Base-by-base conservation (phyloP, 2,329 filamentous ascomycete species). In the Pyrenochaeta sp. region DNA sequence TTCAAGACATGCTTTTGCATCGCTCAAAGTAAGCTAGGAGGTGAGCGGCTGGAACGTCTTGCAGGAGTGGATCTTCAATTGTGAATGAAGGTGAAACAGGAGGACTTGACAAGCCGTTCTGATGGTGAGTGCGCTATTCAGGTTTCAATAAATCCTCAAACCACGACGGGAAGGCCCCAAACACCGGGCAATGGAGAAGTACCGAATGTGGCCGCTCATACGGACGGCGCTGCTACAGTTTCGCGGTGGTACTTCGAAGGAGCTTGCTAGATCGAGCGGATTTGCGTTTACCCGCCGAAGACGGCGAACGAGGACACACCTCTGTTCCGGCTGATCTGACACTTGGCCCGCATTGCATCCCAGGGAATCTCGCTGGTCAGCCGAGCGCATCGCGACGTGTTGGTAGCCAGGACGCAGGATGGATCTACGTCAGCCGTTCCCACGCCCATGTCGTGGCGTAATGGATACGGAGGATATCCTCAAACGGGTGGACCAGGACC, bases 291-390 rank as follows among this genome's bases (percentile, higher is more conserved):
- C 42, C 51, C 28, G 44, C 32, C 41, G 29, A 41, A 38, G 34
- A 38, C 46, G 51, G 53, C 41, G 47, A 44, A 40, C 47, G 44
- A 48, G 42, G 40, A 24, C 22, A 17, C 20, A 17, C 35, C 40
- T 60, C 45, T 41, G 53, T 56, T 57, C 59, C 62, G 67, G 64
- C 60, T 68, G 64, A 70, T 69, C 63, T 66, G 54, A 67, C 59
- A 59, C 63, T 63, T 68, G 56, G 61, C 61, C 44, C 44, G 44
- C 32, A 41, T 43, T 39, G 39, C 39, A 41, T 42, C 34, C 49
- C 57, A 52, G 52, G 44, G 55, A 53, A 41, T 57, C 37, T 52
- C 52, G 47, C 51, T 51, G 57, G 55, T 61, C 63, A 63, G 58
- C 54, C 59, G 58, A 62, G 55, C 57, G 47, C 52, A 55, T 48